phyloP scores from a whole-genome alignment of 2,329 filamentous ascomycete species.

The Penicillium sp. region DNA sequence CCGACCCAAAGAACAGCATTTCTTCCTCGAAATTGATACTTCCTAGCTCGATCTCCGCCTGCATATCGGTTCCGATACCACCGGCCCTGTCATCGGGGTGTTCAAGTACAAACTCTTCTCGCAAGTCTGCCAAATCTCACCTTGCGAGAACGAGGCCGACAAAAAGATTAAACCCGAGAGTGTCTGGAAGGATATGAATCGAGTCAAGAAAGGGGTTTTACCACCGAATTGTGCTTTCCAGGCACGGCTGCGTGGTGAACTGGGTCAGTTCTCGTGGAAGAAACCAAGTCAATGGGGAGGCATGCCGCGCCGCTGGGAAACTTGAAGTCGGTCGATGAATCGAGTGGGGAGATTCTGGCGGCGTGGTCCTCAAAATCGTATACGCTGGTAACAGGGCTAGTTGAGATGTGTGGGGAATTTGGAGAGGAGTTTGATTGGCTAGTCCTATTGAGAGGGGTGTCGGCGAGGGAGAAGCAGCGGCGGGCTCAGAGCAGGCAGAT shows the following conservation, averaged over 20 bases:
- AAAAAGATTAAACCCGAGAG: not conserved
- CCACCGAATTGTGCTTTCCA: constrained; percentile 5
- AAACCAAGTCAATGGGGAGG: constrained; percentile 10
- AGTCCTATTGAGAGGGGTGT: constrained; percentile 6
- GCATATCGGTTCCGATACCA: not conserved
- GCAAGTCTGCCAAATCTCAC: constrained; percentile 4
- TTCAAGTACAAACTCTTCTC: constrained; percentile 8
- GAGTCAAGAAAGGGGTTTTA: constrained; percentile 7
- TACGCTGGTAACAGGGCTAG: constrained; percentile 2
- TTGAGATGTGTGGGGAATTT: constrained; percentile 10
- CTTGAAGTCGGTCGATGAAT: constrained; percentile 9
- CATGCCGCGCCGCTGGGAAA: constrained; percentile 4
- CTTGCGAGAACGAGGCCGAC: not conserved
- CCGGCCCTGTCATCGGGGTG: constrained; percentile 1
- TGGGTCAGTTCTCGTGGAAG: constrained; percentile 1
- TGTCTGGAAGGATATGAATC: not conserved
- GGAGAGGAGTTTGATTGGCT: constrained; percentile 8
- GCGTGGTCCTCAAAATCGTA: constrained; percentile 10
- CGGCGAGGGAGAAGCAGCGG: constrained; percentile 8
- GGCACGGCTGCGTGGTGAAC: not conserved
- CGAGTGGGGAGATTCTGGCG: constrained; percentile 5
- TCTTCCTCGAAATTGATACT: constrained; percentile 7
- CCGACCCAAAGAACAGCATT: not conserved
- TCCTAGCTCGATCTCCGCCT: constrained; percentile 2
- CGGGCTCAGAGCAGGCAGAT: constrained; percentile 4